Evolutionary conservation across 179 eudicot genomes (phyloP), one percentile per base, ranked within the genome.

Genomic region (Corrigiola litoralis): DNA sequence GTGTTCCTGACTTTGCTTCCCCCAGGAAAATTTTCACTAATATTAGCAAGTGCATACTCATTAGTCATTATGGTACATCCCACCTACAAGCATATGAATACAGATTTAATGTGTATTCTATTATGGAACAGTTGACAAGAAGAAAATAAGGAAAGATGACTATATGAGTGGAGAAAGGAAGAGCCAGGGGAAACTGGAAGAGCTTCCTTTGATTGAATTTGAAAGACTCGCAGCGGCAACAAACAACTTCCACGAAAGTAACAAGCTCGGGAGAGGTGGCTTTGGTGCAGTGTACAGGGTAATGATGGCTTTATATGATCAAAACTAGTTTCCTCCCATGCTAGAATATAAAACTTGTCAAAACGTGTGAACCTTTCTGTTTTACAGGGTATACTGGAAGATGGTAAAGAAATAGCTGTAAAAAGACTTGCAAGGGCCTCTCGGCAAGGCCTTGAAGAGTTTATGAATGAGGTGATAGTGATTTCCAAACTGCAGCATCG

Each of bases 221-320:
- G 11, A 41, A 60, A 11, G 27, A 37, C 24, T 60, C 24, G 24
- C 7, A n/a, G 10, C 32, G n/a, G 51, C 51, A 2, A 60, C 65
- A 27, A 60, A 27, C 25, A 27, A 60, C 50, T 60, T 60, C 49
- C 63, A 37, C 2, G 34, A 58, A 8, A 24, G 24, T 24, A 58
- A 58, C 20, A 40, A 58, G 51, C 65, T 60, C 25, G 65, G 65
- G 16, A 23, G 5, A 42, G 65, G 65, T 24, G 65, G 65, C 21
- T 58, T 58, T 8, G 34, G 63, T 58, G 33, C 48, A 58, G 63
- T 58, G 40, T 58, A 58, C 63, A 58, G 4, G 51, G 51, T 42
- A 60, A 27, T 20, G 13, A 20, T 32, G 34, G 13, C n/a, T n/a
- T n/a, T n/a, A n/a, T n/a, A n/a, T n/a, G n/a, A n/a, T n/a, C n/a